These are phyloP conservation scores for Ustilago sp. DNA, from an alignment of 1,284 basidiomycete species.

Conservation along the genomic window DNA sequence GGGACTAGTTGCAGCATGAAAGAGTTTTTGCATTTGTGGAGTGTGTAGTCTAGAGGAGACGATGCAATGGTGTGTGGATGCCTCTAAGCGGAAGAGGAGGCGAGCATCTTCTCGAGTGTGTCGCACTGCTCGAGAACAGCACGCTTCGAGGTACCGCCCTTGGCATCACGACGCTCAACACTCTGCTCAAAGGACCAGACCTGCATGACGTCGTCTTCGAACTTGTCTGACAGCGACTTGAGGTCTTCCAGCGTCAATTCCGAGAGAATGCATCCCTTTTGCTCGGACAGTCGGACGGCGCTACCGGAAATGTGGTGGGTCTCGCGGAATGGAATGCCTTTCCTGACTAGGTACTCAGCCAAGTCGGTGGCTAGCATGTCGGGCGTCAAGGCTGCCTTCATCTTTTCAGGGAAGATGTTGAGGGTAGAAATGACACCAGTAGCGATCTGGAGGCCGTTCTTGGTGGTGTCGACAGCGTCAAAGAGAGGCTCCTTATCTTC, in stretches of 20 bases:
- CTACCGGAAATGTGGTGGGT: conserved; percentile 98
- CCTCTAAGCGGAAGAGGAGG: conserved; percentile 18
- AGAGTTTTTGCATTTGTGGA: not conserved
- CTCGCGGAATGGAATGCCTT: conserved; percentile 95
- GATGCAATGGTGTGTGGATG: not conserved
- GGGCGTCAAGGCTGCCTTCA: conserved; percentile 89
- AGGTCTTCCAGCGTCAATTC: conserved; percentile 84
- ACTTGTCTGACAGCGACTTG: conserved; percentile 80
- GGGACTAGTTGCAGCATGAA: not conserved
- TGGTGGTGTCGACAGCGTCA: conserved; percentile 89
- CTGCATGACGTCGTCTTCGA: conserved; percentile 80
- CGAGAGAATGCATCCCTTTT: conserved; percentile 81
- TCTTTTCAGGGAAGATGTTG: conserved; percentile 84
- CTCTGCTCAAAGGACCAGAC: conserved; percentile 72
- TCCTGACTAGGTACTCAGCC: conserved; percentile 96
- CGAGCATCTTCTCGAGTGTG: conserved; percentile 49
- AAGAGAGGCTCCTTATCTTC: conserved; percentile 99
- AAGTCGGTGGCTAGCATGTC: conserved; percentile 97
- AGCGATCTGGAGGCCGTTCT: conserved; percentile 89
- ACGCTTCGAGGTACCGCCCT: conserved; percentile 87
- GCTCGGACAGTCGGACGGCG: conserved; percentile 92
- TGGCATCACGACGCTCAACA: conserved; percentile 92
- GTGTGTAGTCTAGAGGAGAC: not conserved
- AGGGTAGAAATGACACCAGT: conserved; percentile 93
- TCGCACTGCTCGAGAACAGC: conserved; percentile 83